Base-by-base conservation (phyloP, 116 monocot genomes). In the Dioscorea cayenensis region DNA sequence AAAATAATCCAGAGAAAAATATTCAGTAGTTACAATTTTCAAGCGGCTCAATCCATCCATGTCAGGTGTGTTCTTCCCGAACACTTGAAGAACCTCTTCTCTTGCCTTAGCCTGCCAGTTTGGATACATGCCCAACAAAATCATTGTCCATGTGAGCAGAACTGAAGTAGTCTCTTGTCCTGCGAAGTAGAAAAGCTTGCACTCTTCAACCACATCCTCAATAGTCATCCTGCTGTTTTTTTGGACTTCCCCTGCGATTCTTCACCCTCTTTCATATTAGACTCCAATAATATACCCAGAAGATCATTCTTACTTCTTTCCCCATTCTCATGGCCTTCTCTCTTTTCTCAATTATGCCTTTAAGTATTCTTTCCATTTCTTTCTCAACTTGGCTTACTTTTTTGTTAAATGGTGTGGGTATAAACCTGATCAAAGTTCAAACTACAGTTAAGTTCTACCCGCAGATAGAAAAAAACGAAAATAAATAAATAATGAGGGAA, bases 121-220 rank as follows among this genome's bases (percentile, higher is more conserved):
- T 25, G 62, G 76, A 63, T 84, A 79, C 79, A 84, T 76, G 28
- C 64, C 51, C 14, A 84, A 51, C 7, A 77, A 68, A 21, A 84
- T n/a, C 51, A 84, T 52, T 49, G 84, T 79, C 84, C 84, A 84
- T 14, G 79, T 84, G 19, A 84, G 73, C 36, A 64, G 67, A 17
- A 70, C 60, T 3, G 84, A 60, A 1, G 84, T 82, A 1, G 77
- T 82, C 70, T 81, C 81, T 17, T 72, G 55, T 5, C 81, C 81
- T 5, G 77, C 77, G n/a, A 83, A 79, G 69, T 83, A 83, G 65
- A 83, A 79, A 8, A 83, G 72, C 73, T 79, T 83, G 72, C 83
- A 79, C 35, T 83, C 83, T 2, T 76, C 79, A 19, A 76, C 76
- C 17, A 83, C 71, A 25, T 82, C 77, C 5, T 82, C 74, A 3